phyloP scores from a whole-genome alignment of 2,329 filamentous ascomycete species.

The Pseudocercospora ulei region DNA sequence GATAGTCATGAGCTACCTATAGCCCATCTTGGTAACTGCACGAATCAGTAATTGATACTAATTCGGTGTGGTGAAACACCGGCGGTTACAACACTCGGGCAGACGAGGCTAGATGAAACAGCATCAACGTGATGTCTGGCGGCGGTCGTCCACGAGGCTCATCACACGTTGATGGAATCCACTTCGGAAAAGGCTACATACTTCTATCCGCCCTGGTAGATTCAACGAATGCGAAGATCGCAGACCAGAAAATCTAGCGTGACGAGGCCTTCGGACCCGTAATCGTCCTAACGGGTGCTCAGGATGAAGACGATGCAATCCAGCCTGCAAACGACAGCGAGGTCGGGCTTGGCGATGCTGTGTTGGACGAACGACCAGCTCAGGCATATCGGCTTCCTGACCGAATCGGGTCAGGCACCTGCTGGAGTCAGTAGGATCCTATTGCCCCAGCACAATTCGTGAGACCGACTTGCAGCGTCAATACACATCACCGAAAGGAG shows the following conservation, averaged over 20 bases:
- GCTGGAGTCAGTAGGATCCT: constrained; percentile 42
- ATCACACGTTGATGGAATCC: constrained; percentile 44
- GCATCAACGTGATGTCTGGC: constrained; percentile 40
- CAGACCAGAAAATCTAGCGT: constrained; percentile 35
- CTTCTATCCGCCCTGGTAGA: constrained; percentile 38
- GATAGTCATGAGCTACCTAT: no score
- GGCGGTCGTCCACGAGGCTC: constrained; percentile 39
- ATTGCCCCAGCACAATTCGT: not conserved
- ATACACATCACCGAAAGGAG: constrained; percentile 60
- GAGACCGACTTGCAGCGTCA: constrained; percentile 33
- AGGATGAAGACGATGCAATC: constrained; percentile 42
- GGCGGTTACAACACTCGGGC: no score
- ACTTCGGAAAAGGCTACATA: constrained; percentile 46
- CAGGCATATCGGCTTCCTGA: constrained; percentile 46
- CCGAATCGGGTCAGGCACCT: constrained; percentile 56
- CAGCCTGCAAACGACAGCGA: constrained; percentile 43
- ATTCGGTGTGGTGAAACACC: no score
- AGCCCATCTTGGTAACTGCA: no score
- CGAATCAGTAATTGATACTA: no score
- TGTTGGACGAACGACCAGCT: constrained; percentile 45
- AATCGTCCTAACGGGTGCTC: constrained; percentile 40
- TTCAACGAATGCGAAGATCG: constrained; percentile 26
- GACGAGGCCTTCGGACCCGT: constrained; percentile 42
- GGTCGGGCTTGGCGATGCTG: constrained; percentile 44
- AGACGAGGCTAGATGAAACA: constrained; percentile 57